Evolutionary conservation across 495 filamentous ascomycete species (phyloP), one percentile per base, ranked within the genome.

Genomic region (Daldinia concentrica): DNA sequence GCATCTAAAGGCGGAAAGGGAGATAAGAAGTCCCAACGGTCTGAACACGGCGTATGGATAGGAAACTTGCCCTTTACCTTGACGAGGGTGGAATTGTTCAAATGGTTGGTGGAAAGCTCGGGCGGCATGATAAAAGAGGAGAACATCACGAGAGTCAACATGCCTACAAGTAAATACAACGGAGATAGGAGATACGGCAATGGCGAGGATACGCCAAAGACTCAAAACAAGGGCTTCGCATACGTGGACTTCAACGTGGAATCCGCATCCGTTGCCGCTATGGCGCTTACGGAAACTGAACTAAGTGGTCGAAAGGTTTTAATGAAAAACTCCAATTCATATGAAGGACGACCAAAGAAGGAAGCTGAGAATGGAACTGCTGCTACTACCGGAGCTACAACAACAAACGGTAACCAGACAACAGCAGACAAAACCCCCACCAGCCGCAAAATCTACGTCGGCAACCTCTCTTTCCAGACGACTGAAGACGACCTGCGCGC

Each of bases 261-360:
- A 30, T 85, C 87, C 19, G 89, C 88, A n/a, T 81, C 91, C 69
- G 79, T 89, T 0, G 86, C 90, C 29, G 94, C 93, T 32, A 79
- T 98, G 68, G 89, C 85, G 0, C 82, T 97, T 57, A 93, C 90
- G 15, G 96, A 99, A 78, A 90, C 89, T 39, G 85, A 94, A 65
- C 77, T 96, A 41, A 74, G 82, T 45, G 90, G 92, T 3, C 90
- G 95, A 41, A 88, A 89, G 48, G 88, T 98, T 14, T 81, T 99
- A 66, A 97, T 99, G 82, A 99, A 99, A 83, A 87, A 95, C 77
- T 84, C 92, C 41, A 94, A 91, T 60, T 92, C 84, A 72, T 99
- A 93, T 70, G 90, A 94, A 48, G 95, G 93, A 24, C 86, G 95
- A 67, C 82, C 89, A 9, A 78, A 82, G 66, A 84, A 87, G 60